Conservation (phyloP, 108 stramenopile species). For the Skeletonema menzelii region DNA sequence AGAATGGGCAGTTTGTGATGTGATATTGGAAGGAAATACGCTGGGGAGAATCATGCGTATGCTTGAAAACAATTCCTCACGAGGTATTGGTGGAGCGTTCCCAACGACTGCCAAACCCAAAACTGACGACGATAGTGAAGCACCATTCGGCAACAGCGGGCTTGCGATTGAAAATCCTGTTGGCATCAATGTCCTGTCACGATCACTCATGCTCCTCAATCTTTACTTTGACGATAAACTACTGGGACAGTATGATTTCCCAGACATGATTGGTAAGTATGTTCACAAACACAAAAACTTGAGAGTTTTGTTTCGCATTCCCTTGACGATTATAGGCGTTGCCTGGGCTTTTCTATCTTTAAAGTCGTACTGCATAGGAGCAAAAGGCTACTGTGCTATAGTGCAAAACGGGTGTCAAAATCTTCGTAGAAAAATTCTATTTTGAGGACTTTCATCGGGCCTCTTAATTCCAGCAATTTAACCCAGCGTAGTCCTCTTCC, state of each 20-base stretch:
- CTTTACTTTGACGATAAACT: constrained; percentile 83
- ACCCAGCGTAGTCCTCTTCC: constrained; percentile 16
- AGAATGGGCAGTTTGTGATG: constrained; percentile 65
- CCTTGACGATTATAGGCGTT: constrained; percentile 18
- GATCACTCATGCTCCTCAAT: constrained; percentile 78
- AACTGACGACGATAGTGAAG: neutral
- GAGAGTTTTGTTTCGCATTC: neutral
- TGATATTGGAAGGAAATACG: constrained; percentile 55
- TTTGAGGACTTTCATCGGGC: constrained; percentile 10
- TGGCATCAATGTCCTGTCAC: constrained; percentile 60
- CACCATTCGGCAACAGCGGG: neutral
- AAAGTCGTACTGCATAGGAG: constrained; percentile 15
- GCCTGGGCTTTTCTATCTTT: constrained; percentile 18
- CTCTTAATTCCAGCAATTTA: constrained; percentile 7
- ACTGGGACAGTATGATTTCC: constrained; percentile 65
- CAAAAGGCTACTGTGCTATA: constrained; percentile 15
- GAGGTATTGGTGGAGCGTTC: constrained; percentile 22
- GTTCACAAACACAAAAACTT: neutral
- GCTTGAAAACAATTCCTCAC: constrained; percentile 47
- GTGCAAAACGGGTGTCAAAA: constrained; percentile 29
- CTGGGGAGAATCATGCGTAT: constrained; percentile 61
- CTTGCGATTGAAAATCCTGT: constrained; percentile 14
- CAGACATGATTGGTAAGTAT: constrained; percentile 45
- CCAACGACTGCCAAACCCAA: neutral
- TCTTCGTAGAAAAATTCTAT: constrained; percentile 17